phyloP scores from a whole-genome alignment of 1,284 basidiomycete species.

The Rhizoctonia solani region DNA sequence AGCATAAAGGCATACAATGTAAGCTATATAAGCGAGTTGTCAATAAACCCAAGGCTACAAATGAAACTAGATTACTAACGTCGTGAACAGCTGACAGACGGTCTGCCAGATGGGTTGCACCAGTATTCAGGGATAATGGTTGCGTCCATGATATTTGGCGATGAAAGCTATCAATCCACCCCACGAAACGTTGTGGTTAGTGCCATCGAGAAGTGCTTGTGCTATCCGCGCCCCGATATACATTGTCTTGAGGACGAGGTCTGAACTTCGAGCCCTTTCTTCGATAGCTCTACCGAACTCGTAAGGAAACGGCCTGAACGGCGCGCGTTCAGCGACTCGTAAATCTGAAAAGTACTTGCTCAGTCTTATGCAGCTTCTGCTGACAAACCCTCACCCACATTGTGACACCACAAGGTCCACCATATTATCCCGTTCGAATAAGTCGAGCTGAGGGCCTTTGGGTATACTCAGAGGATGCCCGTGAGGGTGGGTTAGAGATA shows the following conservation, averaged over 20 bases:
- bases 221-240: slow-evolving; percentile 3
- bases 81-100: background rate
- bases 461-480: background rate
- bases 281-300: background rate
- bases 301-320: background rate
- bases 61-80: background rate
- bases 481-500: background rate
- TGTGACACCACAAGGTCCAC: background rate
- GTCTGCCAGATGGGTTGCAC: background rate
- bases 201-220: background rate
- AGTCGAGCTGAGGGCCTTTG: background rate
- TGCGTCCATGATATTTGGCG: background rate
- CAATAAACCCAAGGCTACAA: background rate
- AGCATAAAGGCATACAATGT: background rate
- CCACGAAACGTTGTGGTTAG: background rate
- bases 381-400: background rate
- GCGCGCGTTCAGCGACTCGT: background rate
- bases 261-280: background rate
- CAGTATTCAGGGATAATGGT: background rate
- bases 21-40: background rate
- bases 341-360: background rate
- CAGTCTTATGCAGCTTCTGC: too few species aligned
- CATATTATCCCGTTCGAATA: background rate
- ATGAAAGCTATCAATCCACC: slow-evolving; percentile 2
- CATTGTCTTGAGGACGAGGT: background rate